These are phyloP conservation scores for Sophora flavescens DNA, from an alignment of 306 rosid genomes.

Conservation along the genomic window DNA sequence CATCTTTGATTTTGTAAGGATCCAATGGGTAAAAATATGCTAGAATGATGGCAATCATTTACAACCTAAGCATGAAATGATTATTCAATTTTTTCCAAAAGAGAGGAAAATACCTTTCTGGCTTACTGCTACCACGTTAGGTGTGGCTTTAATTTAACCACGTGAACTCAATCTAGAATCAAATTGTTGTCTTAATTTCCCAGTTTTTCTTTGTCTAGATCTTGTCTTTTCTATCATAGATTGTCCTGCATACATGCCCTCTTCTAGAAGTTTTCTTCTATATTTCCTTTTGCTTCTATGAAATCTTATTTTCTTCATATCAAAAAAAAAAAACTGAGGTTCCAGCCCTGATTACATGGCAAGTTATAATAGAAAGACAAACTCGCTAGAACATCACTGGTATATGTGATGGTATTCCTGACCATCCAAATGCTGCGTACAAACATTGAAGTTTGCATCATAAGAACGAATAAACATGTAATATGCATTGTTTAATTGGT, in stretches of 20 bases:
- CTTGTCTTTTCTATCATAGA: background rate
- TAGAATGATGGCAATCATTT: slow-evolving; percentile 35
- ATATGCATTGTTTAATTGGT: slow-evolving; percentile 1
- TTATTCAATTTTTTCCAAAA: background rate
- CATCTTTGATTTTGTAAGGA: slow-evolving; percentile 31
- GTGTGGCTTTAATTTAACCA: slow-evolving; percentile 20
- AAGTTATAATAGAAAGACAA: background rate
- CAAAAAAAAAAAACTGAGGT: background rate
- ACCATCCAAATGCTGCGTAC: slow-evolving; percentile 1
- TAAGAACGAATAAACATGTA: background rate
- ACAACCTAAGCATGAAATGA: slow-evolving; percentile 33
- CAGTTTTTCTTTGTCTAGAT: background rate
- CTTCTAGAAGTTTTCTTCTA: background rate
- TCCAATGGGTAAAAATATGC: slow-evolving; percentile 22
- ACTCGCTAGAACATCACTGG: background rate
- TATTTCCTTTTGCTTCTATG: slow-evolving; percentile 3
- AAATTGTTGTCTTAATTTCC: background rate
- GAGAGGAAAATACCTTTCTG: slow-evolving; percentile 12
- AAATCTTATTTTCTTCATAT: background rate
- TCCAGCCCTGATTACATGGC: slow-evolving; percentile 7
- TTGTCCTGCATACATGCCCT: slow-evolving; percentile 2
- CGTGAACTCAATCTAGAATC: slow-evolving; percentile 2
- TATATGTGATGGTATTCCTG: background rate
- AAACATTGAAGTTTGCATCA: slow-evolving; percentile 13
- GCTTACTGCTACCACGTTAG: background rate